These are phyloP conservation scores for Heritiera littoralis DNA, from an alignment of 345 rosid species.

Conservation along the genomic window DNA sequence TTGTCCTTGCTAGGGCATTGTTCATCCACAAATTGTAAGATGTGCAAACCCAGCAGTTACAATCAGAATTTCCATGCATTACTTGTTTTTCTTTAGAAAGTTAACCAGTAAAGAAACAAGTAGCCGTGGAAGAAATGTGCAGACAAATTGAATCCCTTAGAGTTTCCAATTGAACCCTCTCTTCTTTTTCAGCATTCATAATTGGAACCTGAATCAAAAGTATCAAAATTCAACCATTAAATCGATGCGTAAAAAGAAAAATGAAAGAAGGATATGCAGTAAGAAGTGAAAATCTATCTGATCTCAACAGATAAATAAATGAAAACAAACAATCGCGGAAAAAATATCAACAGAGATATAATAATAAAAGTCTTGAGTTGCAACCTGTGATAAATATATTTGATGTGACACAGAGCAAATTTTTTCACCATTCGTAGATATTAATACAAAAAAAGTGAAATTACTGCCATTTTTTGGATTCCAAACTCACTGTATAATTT, in stretches of 20 bases:
- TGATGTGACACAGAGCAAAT: slow-evolving; percentile 34
- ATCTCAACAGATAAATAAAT: slow-evolving; percentile 21
- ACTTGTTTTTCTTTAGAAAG: slow-evolving; percentile 2
- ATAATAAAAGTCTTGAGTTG: background rate
- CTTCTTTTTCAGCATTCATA: slow-evolving; percentile 63
- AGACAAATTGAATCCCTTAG: slow-evolving; percentile 57
- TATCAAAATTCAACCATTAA: slow-evolving; percentile 1
- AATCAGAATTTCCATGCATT: background rate
- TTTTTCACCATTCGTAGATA: background rate
- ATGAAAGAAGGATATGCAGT: background rate
- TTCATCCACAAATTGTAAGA: slow-evolving; percentile 69
- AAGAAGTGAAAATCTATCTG: background rate
- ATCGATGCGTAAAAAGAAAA: background rate
- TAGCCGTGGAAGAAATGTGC: slow-evolving; percentile 18
- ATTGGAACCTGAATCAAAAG: slow-evolving; percentile 54
- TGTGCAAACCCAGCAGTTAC: slow-evolving; percentile 27
- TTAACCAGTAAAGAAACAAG: slow-evolving; percentile 23
- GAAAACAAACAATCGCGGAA: background rate
- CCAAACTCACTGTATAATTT: background rate
- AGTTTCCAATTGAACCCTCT: slow-evolving; percentile 62
- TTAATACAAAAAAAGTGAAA: background rate
- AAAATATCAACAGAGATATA: background rate
- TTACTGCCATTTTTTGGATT: background rate
- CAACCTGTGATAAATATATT: slow-evolving; percentile 83
- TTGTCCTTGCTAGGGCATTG: slow-evolving; percentile 64